Conservation (phyloP, 2,329 filamentous ascomycete species). For the Venturia aucupariae region DNA sequence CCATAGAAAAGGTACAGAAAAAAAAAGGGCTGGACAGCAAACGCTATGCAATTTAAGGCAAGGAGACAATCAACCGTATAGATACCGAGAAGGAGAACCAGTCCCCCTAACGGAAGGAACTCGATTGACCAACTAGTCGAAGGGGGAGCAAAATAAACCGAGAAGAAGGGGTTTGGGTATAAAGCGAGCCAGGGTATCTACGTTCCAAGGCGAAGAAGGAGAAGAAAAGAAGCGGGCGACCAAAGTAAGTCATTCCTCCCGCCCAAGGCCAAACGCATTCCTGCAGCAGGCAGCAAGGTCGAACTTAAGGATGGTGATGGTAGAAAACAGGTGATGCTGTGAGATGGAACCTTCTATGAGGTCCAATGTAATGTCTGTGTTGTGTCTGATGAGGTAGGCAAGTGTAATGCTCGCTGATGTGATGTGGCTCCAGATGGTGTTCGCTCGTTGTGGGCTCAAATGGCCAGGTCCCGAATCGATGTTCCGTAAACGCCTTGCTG, state of each 20-base stretch:
- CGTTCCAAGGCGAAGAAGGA: neutral
- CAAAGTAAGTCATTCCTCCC: neutral
- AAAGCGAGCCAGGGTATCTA: conserved; percentile 6
- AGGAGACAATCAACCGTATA: neutral
- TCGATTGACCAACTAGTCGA: neutral
- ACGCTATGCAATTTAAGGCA: neutral
- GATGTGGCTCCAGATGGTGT: conserved; percentile 11
- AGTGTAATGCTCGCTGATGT: conserved; percentile 7
- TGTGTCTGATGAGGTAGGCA: conserved; percentile 2
- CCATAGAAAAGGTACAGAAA: neutral
- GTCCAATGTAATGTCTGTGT: neutral
- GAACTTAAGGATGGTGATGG: neutral
- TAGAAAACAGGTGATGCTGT: neutral
- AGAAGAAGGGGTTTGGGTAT: conserved; percentile 1
- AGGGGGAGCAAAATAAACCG: neutral
- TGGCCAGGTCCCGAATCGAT: neutral
- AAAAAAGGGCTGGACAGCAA: neutral
- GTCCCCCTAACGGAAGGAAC: neutral
- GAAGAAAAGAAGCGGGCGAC: conserved; percentile 1
- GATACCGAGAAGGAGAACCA: neutral
- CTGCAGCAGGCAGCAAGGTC: neutral
- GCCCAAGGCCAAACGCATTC: neutral
- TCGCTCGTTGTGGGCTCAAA: conserved; percentile 7
- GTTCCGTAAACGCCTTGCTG: conserved; percentile 6
- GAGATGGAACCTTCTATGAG: neutral